Evolutionary conservation across 2,329 filamentous ascomycete species (phyloP).

Genomic region (Ophiostoma populinum): DNA sequence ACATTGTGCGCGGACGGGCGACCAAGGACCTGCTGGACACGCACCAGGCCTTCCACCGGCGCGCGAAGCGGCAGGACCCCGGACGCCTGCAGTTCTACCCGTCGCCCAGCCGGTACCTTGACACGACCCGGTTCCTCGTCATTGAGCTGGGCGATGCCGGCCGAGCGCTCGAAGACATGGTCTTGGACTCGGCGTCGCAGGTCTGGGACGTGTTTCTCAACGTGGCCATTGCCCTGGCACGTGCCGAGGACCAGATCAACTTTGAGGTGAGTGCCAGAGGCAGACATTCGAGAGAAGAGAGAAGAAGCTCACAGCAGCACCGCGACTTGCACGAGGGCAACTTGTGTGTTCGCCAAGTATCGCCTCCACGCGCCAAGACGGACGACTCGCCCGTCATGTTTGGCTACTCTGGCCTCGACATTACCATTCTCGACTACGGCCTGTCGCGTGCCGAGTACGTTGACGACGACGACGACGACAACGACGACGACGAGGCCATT

Average conservation of each 20-base stretch:
- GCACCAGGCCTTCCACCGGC: conserved; percentile 39
- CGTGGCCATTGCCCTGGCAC: conserved; percentile 39
- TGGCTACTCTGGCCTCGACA: conserved; percentile 42
- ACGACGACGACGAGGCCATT: conserved; percentile 15
- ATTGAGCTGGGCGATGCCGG: conserved; percentile 48
- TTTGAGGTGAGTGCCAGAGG: conserved; percentile 39
- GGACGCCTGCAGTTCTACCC: conserved; percentile 43
- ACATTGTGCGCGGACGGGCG: conserved; percentile 39
- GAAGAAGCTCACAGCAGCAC: too few species aligned
- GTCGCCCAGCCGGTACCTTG: conserved; percentile 40
- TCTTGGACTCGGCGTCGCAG: conserved; percentile 29
- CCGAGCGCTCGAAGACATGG: conserved; percentile 39
- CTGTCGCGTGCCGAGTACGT: conserved; percentile 34
- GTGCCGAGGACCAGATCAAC: conserved; percentile 37
- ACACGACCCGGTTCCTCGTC: conserved; percentile 40
- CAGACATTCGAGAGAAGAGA: too few species aligned
- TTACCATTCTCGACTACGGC: conserved; percentile 49
- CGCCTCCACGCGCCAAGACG: conserved; percentile 16
- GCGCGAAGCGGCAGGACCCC: conserved; percentile 35
- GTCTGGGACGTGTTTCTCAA: conserved; percentile 48
- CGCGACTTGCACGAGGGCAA: conserved; percentile 51
- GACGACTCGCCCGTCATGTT: conserved; percentile 22
- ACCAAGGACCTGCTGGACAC: conserved; percentile 37
- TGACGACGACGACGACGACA: conserved; percentile 16
- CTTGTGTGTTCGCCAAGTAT: conserved; percentile 34